phyloP scores from a whole-genome alignment of 441 rosid genomes.

The Euphorbia schlechtendalii region DNA sequence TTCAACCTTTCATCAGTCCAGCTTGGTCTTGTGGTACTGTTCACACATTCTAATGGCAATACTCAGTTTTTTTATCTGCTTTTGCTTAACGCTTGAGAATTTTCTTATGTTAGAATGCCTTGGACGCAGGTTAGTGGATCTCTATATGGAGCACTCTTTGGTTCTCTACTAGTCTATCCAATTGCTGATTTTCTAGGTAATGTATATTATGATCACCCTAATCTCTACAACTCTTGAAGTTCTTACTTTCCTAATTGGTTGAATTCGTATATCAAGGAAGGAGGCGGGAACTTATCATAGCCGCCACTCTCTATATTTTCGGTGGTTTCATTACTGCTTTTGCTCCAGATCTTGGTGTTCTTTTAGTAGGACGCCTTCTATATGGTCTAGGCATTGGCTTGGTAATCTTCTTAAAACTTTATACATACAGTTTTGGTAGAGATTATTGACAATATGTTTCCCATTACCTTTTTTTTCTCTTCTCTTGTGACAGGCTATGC shows the following conservation, averaged over 20 bases:
- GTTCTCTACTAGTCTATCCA: slow-evolving; percentile 81
- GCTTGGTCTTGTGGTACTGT: slow-evolving; percentile 88
- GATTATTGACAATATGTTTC: slow-evolving; percentile 6
- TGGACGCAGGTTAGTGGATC: slow-evolving; percentile 86
- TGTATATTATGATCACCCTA: slow-evolving; percentile 9
- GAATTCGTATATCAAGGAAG: slow-evolving; percentile 48
- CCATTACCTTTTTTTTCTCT: slow-evolving; percentile 5
- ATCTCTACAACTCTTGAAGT: slow-evolving; percentile 4
- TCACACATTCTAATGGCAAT: slow-evolving; percentile 5
- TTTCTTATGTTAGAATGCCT: slow-evolving; percentile 14
- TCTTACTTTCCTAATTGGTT: slow-evolving; percentile 16
- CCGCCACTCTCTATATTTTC: slow-evolving; percentile 50
- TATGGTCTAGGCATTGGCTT: slow-evolving; percentile 91
- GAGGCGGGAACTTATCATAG: slow-evolving; percentile 75
- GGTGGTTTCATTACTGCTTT: slow-evolving; percentile 55
- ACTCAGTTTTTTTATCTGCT: slow-evolving; percentile 7
- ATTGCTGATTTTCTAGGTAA: slow-evolving; percentile 87
- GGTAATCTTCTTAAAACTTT: slow-evolving; percentile 45
- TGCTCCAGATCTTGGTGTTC: slow-evolving; percentile 67
- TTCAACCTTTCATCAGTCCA: slow-evolving; percentile 79
- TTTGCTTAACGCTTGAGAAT: slow-evolving; percentile 13
- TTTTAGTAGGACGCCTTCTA: slow-evolving; percentile 74
- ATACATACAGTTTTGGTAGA: slow-evolving; percentile 5
- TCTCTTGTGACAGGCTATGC: slow-evolving; percentile 74
- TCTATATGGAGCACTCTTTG: slow-evolving; percentile 91